phyloP scores from a whole-genome alignment of 78 protist genomes.

The Ministeria vibrans region DNA sequence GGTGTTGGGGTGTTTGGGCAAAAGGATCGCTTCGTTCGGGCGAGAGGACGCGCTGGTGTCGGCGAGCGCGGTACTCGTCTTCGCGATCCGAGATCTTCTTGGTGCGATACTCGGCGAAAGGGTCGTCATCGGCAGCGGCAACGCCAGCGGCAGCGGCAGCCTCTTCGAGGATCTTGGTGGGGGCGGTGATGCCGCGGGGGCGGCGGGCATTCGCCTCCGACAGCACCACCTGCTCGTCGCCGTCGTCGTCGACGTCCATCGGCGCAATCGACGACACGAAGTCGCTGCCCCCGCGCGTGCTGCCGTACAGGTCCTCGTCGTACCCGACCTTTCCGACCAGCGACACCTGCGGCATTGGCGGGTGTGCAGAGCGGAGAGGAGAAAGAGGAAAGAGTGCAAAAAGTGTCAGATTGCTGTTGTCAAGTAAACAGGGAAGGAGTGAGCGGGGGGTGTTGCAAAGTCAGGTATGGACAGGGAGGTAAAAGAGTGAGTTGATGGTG shows the following conservation, averaged over 20 bases:
- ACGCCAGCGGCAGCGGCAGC: background rate
- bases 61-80: slow-evolving; percentile 40
- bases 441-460: too few species aligned
- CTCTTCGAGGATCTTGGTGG: background rate
- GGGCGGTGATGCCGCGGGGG: background rate
- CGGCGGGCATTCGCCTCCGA: background rate
- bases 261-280: background rate
- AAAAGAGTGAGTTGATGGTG: too few species aligned
- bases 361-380: too few species aligned
- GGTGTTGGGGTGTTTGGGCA: slow-evolving; percentile 21
- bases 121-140: slow-evolving; percentile 7
- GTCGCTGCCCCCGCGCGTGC: background rate
- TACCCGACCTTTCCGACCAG: too few species aligned
- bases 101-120: background rate
- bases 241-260: background rate
- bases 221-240: background rate
- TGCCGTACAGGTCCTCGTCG: too few species aligned
- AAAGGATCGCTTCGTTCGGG: slow-evolving; percentile 58
- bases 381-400: too few species aligned
- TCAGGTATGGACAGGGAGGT: too few species aligned
- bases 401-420: too few species aligned
- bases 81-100: slow-evolving; percentile 30
- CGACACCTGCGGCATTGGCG: too few species aligned
- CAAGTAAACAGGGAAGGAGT: too few species aligned
- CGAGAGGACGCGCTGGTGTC: slow-evolving; percentile 45